These are phyloP conservation scores for Mytilinidion resinicola DNA, from an alignment of 495 filamentous ascomycete genomes.

Conservation along the genomic window DNA sequence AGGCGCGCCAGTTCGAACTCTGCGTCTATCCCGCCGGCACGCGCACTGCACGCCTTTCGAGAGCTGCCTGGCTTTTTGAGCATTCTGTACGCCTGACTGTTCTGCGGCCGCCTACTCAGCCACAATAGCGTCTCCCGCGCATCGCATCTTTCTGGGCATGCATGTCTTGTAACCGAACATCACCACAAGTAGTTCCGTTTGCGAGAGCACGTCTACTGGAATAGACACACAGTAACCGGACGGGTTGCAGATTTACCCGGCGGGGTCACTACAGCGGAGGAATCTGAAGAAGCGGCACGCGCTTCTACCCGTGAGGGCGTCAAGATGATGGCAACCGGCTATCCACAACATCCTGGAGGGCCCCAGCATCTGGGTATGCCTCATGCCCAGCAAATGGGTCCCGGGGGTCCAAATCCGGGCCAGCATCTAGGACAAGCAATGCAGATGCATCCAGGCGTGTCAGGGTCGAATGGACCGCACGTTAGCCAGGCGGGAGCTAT, in stretches of 20 bases:
- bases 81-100: neutral
- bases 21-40: neutral
- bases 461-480: conserved; percentile 68
- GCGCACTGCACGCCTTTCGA: neutral
- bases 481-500: conserved; percentile 71
- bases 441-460: conserved; percentile 79
- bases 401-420: conserved; percentile 60
- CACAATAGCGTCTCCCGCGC: neutral
- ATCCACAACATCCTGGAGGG: conserved; percentile 56
- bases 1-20: no score
- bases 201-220: neutral
- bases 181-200: neutral
- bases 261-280: neutral
- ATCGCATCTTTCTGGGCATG: conserved; percentile 4
- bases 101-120: neutral
- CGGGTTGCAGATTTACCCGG: neutral
- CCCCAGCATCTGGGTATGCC: conserved; percentile 56
- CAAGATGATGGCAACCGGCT: conserved; percentile 43
- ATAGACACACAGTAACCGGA: no score
- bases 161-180: neutral
- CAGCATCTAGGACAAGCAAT: conserved; percentile 64
- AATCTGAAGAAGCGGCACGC: no score
- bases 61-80: neutral
- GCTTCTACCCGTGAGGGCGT: neutral
- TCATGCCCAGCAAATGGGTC: conserved; percentile 70